These are phyloP conservation scores for Fusarium sulawesiense DNA, from an alignment of 2,329 filamentous ascomycete genomes.

Conservation along the genomic window DNA sequence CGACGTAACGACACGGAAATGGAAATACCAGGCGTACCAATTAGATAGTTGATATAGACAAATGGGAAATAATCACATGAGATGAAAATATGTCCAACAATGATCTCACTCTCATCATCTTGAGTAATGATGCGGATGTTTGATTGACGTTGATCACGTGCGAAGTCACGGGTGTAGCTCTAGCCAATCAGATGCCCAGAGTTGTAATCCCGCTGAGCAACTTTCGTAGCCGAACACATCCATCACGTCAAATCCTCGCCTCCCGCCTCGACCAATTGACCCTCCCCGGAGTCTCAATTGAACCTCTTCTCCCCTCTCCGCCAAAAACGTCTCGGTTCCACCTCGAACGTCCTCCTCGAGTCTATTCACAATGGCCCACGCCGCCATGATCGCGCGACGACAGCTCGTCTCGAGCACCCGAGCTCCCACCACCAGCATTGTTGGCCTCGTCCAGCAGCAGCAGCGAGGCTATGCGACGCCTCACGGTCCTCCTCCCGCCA, in stretches of 20 bases:
- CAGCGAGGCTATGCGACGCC: conserved; percentile 71
- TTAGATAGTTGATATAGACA: neutral
- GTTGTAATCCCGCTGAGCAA: conserved; percentile 57
- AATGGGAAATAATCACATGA: neutral
- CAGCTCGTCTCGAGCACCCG: conserved; percentile 48
- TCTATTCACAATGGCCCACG: conserved; percentile 48
- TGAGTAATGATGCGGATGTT: neutral
- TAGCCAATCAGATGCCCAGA: conserved; percentile 53
- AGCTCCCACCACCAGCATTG: conserved; percentile 31
- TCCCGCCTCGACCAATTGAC: conserved; percentile 45
- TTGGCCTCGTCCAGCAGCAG: conserved; percentile 47
- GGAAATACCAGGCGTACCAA: conserved; percentile 20
- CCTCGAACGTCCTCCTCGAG: conserved; percentile 30
- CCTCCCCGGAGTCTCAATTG: conserved; percentile 45
- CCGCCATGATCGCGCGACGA: conserved; percentile 52
- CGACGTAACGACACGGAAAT: conserved; percentile 34
- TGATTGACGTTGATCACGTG: conserved; percentile 46
- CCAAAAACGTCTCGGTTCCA: conserved; percentile 4
- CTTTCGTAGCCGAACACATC: conserved; percentile 47
- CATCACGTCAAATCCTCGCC: conserved; percentile 47
- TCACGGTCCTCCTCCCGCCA: conserved; percentile 79
- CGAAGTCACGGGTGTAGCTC: conserved; percentile 36
- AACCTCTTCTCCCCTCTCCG: conserved; percentile 27
- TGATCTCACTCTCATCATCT: neutral
- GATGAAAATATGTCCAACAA: neutral